Evolutionary conservation across 306 rosid species (phyloP).

Genomic region (Fragaria nilgerrensis): DNA sequence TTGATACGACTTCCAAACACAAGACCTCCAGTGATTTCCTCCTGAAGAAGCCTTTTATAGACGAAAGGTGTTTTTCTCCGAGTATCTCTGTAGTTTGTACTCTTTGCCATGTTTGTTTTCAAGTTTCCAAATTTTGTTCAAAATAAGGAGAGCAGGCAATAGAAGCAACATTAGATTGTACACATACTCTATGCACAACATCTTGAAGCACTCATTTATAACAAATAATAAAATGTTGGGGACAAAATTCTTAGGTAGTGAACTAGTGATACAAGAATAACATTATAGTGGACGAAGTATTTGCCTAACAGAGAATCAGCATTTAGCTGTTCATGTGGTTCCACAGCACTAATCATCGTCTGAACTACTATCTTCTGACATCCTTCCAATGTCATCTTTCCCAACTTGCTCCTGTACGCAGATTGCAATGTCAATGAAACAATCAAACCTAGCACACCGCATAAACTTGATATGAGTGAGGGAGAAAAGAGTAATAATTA

Average conservation of each 20-base stretch:
- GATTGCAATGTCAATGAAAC: neutral
- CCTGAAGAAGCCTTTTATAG: neutral
- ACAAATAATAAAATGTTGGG: neutral
- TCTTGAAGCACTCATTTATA: neutral
- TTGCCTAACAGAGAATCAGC: neutral
- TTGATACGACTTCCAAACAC: too few relatives aligned
- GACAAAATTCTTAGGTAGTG: neutral
- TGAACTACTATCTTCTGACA: constrained; percentile 58
- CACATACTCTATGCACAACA: too few relatives aligned
- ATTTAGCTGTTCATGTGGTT: constrained; percentile 19
- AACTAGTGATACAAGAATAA: neutral
- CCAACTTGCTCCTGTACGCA: constrained; percentile 45
- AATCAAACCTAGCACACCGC: neutral
- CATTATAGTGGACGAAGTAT: neutral
- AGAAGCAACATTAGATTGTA: neutral
- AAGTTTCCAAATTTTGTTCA: neutral
- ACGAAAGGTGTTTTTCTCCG: neutral
- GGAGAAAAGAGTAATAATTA: constrained; percentile 29
- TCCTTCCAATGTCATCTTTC: constrained; percentile 53
- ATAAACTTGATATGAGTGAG: neutral
- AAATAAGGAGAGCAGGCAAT: neutral
- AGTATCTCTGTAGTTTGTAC: neutral
- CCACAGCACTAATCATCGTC: constrained; percentile 54
- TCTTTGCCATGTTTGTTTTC: neutral
- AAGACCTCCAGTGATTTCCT: too few relatives aligned